These are phyloP conservation scores for Mediolabrus comicus DNA, from an alignment of 108 stramenopile genomes.

Conservation along the genomic window DNA sequence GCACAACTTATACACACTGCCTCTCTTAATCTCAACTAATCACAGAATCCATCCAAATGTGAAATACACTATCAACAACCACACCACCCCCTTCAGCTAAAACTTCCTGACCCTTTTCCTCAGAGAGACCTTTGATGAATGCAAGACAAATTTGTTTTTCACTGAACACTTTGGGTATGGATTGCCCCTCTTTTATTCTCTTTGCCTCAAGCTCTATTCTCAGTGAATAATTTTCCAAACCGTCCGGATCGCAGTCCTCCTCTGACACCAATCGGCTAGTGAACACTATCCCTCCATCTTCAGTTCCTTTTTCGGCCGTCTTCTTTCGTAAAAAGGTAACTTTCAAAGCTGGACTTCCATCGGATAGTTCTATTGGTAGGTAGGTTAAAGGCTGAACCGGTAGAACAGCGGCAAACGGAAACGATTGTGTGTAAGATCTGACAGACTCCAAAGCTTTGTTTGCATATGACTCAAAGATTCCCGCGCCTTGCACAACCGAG, in stretches of 20 bases:
- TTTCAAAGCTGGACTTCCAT: constrained; percentile 55
- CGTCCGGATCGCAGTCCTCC: constrained; percentile 12
- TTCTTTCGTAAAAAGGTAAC: constrained; percentile 76
- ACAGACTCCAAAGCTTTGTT: constrained; percentile 34
- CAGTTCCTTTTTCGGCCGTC: constrained; percentile 59
- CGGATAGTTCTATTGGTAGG: constrained; percentile 55
- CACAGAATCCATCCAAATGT: constrained; percentile 60
- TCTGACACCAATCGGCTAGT: constrained; percentile 34
- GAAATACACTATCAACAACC: constrained; percentile 55
- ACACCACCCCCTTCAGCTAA: constrained; percentile 19
- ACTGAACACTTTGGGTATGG: constrained; percentile 65
- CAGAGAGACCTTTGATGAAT: constrained; percentile 55
- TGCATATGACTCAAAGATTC: background rate
- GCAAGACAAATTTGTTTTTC: constrained; percentile 64
- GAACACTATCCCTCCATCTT: constrained; percentile 79
- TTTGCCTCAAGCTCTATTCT: constrained; percentile 52
- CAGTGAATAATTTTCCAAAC: constrained; percentile 17
- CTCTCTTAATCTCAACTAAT: background rate
- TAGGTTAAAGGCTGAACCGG: constrained; percentile 79
- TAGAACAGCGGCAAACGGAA: constrained; percentile 78
- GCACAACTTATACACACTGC: too few species aligned
- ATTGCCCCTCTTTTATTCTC: constrained; percentile 70
- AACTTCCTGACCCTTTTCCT: constrained; percentile 20
- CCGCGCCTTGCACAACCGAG: constrained; percentile 8
- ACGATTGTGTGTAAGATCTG: constrained; percentile 54